These are phyloP conservation scores for Lichtheimia ornata DNA, from an alignment of 371 early-diverging fungal genomes.

Conservation along the genomic window DNA sequence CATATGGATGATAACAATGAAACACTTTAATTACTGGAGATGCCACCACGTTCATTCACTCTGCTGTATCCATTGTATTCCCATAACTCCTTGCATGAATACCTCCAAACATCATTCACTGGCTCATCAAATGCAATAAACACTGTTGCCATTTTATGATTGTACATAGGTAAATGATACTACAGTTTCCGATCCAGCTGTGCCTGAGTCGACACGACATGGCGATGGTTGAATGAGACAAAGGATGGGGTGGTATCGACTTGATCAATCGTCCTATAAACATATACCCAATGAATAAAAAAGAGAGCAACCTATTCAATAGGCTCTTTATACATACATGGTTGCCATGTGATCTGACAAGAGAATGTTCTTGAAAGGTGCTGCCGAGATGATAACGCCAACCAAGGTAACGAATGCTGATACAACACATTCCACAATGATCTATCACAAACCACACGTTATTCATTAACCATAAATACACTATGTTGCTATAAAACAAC, in stretches of 20 bases:
- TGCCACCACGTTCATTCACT: no score
- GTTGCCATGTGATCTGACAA: slow-evolving; percentile 66
- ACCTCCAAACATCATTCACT: no score
- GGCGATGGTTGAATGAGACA: slow-evolving; percentile 64
- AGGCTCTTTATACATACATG: slow-evolving; percentile 46
- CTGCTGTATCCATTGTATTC: no score
- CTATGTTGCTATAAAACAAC: neutral
- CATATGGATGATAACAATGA: no score
- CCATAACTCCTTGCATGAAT: no score
- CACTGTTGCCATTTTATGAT: no score
- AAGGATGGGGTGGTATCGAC: slow-evolving; percentile 68
- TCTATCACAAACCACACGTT: slow-evolving; percentile 19
- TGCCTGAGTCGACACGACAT: slow-evolving; percentile 35
- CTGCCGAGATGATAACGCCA: slow-evolving; percentile 50
- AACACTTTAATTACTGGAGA: no score
- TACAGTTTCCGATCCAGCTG: slow-evolving; percentile 32
- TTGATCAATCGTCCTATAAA: slow-evolving; percentile 62
- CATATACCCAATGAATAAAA: neutral
- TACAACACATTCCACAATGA: slow-evolving; percentile 38
- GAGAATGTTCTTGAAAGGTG: slow-evolving; percentile 61
- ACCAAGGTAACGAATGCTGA: slow-evolving; percentile 42
- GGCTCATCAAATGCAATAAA: no score
- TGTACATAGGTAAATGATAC: neutral
- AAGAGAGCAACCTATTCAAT: neutral
- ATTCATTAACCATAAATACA: neutral